Evolutionary conservation across 2,329 filamentous ascomycete genomes (phyloP), one percentile per base, ranked within the genome.

Genomic region (Fusarium tupiense): DNA sequence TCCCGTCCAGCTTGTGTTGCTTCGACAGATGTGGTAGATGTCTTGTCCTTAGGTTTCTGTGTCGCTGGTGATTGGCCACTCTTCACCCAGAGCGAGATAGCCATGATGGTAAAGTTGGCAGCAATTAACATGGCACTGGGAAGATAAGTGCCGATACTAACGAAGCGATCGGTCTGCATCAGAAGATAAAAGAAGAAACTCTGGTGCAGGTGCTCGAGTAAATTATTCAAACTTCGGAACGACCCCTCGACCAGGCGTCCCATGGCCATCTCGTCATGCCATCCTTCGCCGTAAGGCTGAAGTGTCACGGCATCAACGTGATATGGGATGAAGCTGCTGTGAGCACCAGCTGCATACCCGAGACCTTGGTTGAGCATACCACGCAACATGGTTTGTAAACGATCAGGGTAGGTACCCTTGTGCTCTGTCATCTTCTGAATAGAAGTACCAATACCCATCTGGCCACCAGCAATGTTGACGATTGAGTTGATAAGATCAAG

Each of bases 181-280:
- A 99, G 88, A 59, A 99, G 87, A 82, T 99, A 99, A 85, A 99
- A 98, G 89, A 99, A 99, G 87, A 99, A 99, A 82, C 95, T 98
- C 84, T 99, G 96, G 81, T 99, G 96, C 70, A 99, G 88, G 81
- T 99, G 95, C 84, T 99, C 96, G 38, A 99, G 89, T 67, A 99
- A 85, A 80, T 99, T 99, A 85, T 99, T 99, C 83, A 99, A 86
- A 81, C 94, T 98, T 78, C 96, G 89, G 82, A 97, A 97, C 7
- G 96, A 89, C 77, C 95, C 95, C 84, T 99, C 96, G 9, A 98
- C 88, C 1, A 95, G 92, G 62, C 95, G 89, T 11, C 96, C 96
- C 80, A 99, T 91, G 16, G 93, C 93, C 94, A 98, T 98, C 84
- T 98, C 96, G 81, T 99, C 96, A 80, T 98, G 94, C 94, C 95